Evolutionary conservation across 352 stramenopile genomes (phyloP).

Genomic region (Pythium dissimile): DNA sequence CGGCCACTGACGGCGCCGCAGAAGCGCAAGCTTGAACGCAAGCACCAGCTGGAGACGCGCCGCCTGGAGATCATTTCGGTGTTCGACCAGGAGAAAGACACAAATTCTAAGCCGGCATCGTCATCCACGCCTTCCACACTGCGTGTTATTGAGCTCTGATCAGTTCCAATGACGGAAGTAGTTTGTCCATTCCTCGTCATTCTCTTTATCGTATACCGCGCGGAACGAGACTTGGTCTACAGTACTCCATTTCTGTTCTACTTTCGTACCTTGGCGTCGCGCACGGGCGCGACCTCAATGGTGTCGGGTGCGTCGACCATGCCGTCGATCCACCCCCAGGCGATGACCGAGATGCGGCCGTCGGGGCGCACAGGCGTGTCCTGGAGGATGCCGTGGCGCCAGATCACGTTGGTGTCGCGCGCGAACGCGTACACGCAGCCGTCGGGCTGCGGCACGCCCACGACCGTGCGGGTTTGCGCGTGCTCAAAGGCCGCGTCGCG

Average conservation of each 20-base stretch:
- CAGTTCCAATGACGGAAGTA: neutral
- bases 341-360: constrained; percentile 92
- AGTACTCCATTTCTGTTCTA: neutral
- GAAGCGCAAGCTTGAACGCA: constrained; percentile 16
- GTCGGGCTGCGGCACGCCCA: constrained; percentile 93
- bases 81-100: constrained; percentile 7
- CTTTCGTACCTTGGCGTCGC: constrained; percentile 9
- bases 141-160: constrained; percentile 20
- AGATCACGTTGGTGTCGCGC: constrained; percentile 93
- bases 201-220: neutral
- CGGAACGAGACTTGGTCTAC: neutral
- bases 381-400: constrained; percentile 90
- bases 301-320: constrained; percentile 39
- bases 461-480: constrained; percentile 68
- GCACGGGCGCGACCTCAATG: constrained; percentile 2
- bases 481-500: constrained; percentile 91
- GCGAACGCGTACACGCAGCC: constrained; percentile 92
- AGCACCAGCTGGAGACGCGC: constrained; percentile 20
- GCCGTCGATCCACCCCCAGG: constrained; percentile 88
- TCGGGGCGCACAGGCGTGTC: constrained; percentile 83
- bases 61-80: constrained; percentile 13
- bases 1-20: constrained; percentile 18
- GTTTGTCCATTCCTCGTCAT: neutral
- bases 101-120: neutral
- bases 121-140: constrained; percentile 8